Base-by-base conservation (phyloP, 1,284 basidiomycete species). In the Microbotryum lychnidis-dioicae region DNA sequence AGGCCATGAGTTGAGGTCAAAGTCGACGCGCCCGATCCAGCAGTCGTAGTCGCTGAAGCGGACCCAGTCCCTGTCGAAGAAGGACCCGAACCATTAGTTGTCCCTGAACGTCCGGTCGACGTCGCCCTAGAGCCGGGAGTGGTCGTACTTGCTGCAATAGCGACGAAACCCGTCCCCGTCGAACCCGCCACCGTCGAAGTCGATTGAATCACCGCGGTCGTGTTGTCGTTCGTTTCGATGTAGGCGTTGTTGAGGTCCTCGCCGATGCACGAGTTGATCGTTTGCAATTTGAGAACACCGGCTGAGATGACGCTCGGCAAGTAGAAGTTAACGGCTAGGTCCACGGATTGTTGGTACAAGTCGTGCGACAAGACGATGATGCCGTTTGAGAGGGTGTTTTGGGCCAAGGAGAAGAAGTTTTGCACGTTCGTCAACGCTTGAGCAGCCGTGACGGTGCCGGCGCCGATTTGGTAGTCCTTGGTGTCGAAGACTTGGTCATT, bases 291-390 rank as follows among this genome's bases (percentile, higher is more conserved):
- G 73, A 90, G 82, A 20, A 79, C 73, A 54, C 85, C 84, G 50
- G 79, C 76, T 76, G 65, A 78, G 66, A 83, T 73, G 27, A 87
- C 87, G 49, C 82, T 78, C 58, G 86, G 82, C n/a, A 94, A 79
- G 68, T 87, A 86, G 77, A 91, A 92, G 53, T 89, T 88, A 64
- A 87, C 81, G 37, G 91, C 90, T 64, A 96, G 83, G 71, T 93
- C 89, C 57, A 93, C 89, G 16, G 87, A 87, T 71, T 88, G 83
- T 71, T 87, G 80, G 74, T 84, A 92, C 52, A 37, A 57, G 52
- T 68, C 66, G 58, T 68, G 64, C 2, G 57, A 62, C 46, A 97
- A 81, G 51, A 94, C 90, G 73, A 69, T 67, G 57, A 69, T 64
- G 1, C 67, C 66, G 8, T 55, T 56, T 9, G 50, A 21, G 4